These are phyloP conservation scores for Globisporangium paroecandrum DNA, from an alignment of 352 stramenopile genomes.

Conservation along the genomic window DNA sequence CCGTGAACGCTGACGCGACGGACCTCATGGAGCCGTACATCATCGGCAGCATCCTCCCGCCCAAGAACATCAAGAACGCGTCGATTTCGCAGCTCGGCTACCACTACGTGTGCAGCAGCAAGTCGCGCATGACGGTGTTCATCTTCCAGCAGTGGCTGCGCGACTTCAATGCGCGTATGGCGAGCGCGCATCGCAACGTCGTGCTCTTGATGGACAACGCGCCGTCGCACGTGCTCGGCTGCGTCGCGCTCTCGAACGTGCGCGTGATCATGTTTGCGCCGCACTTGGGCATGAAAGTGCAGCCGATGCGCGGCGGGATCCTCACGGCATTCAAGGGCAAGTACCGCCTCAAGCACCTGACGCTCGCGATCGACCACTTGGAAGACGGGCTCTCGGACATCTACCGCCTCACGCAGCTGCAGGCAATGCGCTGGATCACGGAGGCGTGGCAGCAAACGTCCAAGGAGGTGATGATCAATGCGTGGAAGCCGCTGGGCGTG, in stretches of 20 bases:
- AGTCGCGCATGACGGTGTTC: slow-evolving; percentile 84
- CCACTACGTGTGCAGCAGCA: slow-evolving; percentile 84
- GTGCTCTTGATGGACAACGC: slow-evolving; percentile 86
- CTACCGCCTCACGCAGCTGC: slow-evolving; percentile 81
- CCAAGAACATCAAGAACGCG: slow-evolving; percentile 78
- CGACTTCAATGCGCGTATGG: slow-evolving; percentile 85
- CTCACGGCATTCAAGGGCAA: slow-evolving; percentile 82
- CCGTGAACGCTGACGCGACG: slow-evolving; percentile 66
- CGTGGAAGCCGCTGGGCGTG: slow-evolving; percentile 76
- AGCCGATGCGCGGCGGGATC: slow-evolving; percentile 84
- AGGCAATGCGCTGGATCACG: slow-evolving; percentile 85
- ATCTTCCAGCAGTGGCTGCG: slow-evolving; percentile 88
- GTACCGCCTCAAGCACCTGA: slow-evolving; percentile 84
- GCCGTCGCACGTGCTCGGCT: slow-evolving; percentile 78
- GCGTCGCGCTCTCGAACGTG: slow-evolving; percentile 81
- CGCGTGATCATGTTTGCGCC: slow-evolving; percentile 84
- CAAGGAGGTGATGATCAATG: slow-evolving; percentile 72
- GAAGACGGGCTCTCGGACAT: slow-evolving; percentile 75
- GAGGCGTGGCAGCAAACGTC: slow-evolving; percentile 80
- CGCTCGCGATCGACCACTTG: slow-evolving; percentile 77
- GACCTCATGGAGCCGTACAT: slow-evolving; percentile 87
- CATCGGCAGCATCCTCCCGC: slow-evolving; percentile 66
- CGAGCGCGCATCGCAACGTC: slow-evolving; percentile 76
- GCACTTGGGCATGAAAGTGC: slow-evolving; percentile 81
- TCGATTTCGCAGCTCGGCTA: slow-evolving; percentile 80